Conservation (phyloP, 306 rosid species). For the Myrica gale region DNA sequence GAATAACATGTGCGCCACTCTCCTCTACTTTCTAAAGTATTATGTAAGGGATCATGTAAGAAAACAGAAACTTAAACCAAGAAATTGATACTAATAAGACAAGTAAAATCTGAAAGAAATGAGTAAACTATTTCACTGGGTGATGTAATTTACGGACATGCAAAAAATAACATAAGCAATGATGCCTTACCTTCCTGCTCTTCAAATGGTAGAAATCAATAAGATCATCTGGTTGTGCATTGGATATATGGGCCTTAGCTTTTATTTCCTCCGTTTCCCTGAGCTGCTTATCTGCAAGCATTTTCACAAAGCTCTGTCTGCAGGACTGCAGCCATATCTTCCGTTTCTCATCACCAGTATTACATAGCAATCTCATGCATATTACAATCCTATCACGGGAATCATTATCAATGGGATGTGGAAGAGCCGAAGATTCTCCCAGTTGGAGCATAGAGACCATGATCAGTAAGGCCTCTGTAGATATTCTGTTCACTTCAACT, state of each 20-base stretch:
- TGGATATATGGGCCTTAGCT: slow-evolving; percentile 76
- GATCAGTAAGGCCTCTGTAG: slow-evolving; percentile 66
- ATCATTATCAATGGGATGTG: slow-evolving; percentile 89
- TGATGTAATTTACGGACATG: too few relatives aligned
- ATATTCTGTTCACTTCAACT: slow-evolving; percentile 73
- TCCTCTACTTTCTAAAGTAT: too few relatives aligned
- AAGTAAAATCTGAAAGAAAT: too few relatives aligned
- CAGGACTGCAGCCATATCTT: slow-evolving; percentile 89
- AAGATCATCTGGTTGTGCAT: slow-evolving; percentile 98
- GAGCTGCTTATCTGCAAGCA: slow-evolving; percentile 91
- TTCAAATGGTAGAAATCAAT: slow-evolving; percentile 97
- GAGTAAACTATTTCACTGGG: too few relatives aligned
- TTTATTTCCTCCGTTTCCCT: slow-evolving; percentile 82
- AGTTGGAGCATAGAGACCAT: slow-evolving; percentile 89
- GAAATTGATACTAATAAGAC: too few relatives aligned
- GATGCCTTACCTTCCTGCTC: slow-evolving; percentile 81
- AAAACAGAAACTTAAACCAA: too few relatives aligned
- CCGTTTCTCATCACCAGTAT: slow-evolving; percentile 67
- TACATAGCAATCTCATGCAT: slow-evolving; percentile 75
- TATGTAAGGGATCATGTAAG: too few relatives aligned
- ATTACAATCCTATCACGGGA: slow-evolving; percentile 81
- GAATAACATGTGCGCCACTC: too few relatives aligned
- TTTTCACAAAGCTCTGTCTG: slow-evolving; percentile 88
- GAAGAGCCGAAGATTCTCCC: slow-evolving; percentile 79
- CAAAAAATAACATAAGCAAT: neutral